phyloP scores from a whole-genome alignment of 2,329 filamentous ascomycete species.

The Xylaria sp. region DNA sequence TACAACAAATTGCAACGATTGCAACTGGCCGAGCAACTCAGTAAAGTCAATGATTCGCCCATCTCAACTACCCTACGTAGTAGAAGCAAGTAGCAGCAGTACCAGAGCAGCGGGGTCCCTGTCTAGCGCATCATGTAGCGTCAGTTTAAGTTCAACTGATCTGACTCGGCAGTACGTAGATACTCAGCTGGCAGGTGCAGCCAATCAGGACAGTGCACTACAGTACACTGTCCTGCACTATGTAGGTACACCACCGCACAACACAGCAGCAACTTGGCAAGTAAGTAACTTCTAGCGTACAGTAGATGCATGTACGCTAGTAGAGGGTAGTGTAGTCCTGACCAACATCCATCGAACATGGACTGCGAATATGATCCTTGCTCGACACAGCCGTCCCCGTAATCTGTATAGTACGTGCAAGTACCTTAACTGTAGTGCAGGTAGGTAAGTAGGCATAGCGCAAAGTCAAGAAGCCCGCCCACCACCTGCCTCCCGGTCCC shows the following conservation, averaged over 20 bases:
- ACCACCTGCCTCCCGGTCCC: neutral
- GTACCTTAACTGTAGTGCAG: neutral
- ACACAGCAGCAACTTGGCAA: no score
- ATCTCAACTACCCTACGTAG: neutral
- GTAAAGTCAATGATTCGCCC: slow-evolving; percentile 10
- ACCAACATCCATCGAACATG: neutral
- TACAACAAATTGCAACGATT: neutral
- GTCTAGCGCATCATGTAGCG: slow-evolving; percentile 9
- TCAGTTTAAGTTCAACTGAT: neutral
- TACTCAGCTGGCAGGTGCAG: neutral
- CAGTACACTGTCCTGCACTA: neutral
- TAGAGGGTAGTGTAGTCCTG: neutral
- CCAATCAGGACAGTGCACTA: neutral
- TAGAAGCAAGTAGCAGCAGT: neutral
- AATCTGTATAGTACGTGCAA: neutral
- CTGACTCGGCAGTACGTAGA: neutral
- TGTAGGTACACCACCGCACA: neutral
- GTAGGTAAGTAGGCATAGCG: neutral
- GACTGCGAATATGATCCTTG: neutral
- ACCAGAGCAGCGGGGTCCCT: neutral
- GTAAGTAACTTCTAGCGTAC: no score
- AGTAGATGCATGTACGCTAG: neutral
- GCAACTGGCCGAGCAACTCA: slow-evolving; percentile 3
- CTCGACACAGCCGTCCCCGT: neutral
- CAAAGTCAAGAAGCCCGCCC: neutral